Evolutionary conservation across 176 grass and related monocot genomes (phyloP).

Genomic region (Eragrostis nindensis): DNA sequence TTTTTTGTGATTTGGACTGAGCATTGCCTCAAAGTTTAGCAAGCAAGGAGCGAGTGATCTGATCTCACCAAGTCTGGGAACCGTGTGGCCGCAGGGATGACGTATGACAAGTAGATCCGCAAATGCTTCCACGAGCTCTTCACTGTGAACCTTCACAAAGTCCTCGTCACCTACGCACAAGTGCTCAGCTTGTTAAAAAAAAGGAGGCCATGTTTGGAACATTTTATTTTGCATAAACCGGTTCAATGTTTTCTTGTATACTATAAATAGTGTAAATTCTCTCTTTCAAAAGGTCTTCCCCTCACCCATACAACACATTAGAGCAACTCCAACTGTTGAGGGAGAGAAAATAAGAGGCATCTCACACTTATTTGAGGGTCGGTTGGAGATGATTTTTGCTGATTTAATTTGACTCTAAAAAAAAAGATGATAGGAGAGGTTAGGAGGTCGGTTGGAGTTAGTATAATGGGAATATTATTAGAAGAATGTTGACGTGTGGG

Average conservation of each 20-base stretch:
- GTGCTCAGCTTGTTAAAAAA: not conserved
- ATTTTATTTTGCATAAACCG: too few species aligned
- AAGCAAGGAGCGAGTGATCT: constrained; percentile 1
- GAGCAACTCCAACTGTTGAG: too few species aligned
- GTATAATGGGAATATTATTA: too few species aligned
- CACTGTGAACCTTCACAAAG: constrained; percentile 55
- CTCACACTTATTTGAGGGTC: too few species aligned
- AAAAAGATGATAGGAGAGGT: too few species aligned
- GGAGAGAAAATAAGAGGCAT: too few species aligned
- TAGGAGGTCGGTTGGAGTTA: too few species aligned
- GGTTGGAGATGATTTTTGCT: too few species aligned
- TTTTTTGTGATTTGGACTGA: not conserved
- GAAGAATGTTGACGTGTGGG: too few species aligned
- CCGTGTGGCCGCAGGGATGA: constrained; percentile 81
- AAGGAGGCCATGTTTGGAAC: not conserved
- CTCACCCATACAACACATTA: not conserved
- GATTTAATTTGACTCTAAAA: too few species aligned
- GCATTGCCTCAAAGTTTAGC: not conserved
- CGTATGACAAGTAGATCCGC: constrained; percentile 67
- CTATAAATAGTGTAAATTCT: too few species aligned
- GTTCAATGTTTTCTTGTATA: too few species aligned
- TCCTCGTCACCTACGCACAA: constrained; percentile 60
- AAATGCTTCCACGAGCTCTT: constrained; percentile 72
- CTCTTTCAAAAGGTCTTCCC: not conserved
- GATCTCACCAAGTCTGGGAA: constrained; percentile 79